phyloP scores from a whole-genome alignment of 1,284 basidiomycete genomes.

The Agroathelia rolfsii region DNA sequence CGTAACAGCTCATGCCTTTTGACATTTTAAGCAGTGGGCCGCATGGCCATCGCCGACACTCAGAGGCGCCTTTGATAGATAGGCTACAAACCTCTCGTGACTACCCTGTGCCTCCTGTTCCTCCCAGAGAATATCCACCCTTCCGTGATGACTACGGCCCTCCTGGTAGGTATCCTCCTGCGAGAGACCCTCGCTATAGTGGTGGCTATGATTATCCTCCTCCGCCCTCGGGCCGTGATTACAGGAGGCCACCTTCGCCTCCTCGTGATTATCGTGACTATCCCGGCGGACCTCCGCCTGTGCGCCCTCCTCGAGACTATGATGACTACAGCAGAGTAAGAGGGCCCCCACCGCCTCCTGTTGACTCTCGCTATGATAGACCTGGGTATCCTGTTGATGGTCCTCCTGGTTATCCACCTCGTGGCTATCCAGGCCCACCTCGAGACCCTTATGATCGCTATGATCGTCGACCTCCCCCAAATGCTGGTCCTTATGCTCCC shows the following conservation, averaged over 20 bases:
- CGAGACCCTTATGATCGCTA: constrained; percentile 50
- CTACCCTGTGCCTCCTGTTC: constrained; percentile 34
- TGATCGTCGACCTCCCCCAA: constrained; percentile 35
- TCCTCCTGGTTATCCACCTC: constrained; percentile 30
- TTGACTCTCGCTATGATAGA: constrained; percentile 33
- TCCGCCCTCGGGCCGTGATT: constrained; percentile 37
- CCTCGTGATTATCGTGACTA: constrained; percentile 63
- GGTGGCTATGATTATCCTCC: constrained; percentile 48
- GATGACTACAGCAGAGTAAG: constrained; percentile 57
- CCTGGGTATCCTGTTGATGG: constrained; percentile 26
- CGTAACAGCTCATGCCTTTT: constrained; percentile 1
- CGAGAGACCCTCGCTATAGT: constrained; percentile 37
- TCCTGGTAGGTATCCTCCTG: constrained; percentile 28
- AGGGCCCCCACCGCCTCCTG: constrained; percentile 32
- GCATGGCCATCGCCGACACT: constrained; percentile 23
- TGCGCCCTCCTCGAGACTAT: constrained; percentile 46
- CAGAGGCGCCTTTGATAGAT: constrained; percentile 44
- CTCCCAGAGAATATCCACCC: constrained; percentile 32
- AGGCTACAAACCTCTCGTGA: constrained; percentile 39
- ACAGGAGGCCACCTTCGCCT: constrained; percentile 46
- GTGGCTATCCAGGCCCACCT: constrained; percentile 32
- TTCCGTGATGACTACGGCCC: constrained; percentile 46
- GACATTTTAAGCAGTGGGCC: constrained; percentile 11
- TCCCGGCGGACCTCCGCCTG: constrained; percentile 27
- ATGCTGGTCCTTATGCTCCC: constrained; percentile 14